Base-by-base conservation (phyloP, 768 basidiomycete species). In the Boletus tylopilopsis region DNA sequence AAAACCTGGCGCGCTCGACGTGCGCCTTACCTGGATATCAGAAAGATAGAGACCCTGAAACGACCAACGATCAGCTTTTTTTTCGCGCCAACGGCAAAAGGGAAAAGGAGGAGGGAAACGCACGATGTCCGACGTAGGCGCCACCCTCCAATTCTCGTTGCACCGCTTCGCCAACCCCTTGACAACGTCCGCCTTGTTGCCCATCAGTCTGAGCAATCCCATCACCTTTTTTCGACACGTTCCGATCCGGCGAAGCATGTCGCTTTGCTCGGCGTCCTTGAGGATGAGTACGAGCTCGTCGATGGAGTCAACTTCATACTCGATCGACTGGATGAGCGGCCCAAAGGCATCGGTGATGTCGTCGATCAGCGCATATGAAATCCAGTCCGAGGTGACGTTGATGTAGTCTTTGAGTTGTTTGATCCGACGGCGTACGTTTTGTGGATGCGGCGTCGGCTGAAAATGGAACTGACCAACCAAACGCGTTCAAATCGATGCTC, bases 321-420 rank as follows among this genome's bases (percentile, higher is more conserved):
- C 96, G 69, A 98, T 99, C 64, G 86, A 85, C 68, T 98, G 96
- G 61, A 99, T 98, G 50, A 99, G 80, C 5, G 96, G 96, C 13
- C 96, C 96, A 66, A 99, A 99, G 9, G 94, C 95, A 64, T 99
- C 96, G 41, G 96, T 98, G 67, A 99, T 98, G 71, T 99, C 96
- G 71, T 99, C 96, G 64, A 99, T 99, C 51, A 99, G 81, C 10
- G 96, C 96, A 61, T 99, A 99, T 5, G 94, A 97, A 57, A 99
- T 99, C 96, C 96, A 99, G 72, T 99, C 96, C 4, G 94, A 95
- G 9, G 96, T 98, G 62, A 98, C 96, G 55, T 80, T 87, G 67
- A 99, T 98, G 72, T 98, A 98, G 74, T 99, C 96, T 66, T 94
- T 96, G 55, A 99, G 87, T 65, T 98, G 96, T 70, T 96, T 98